Conservation (phyloP, 106 monocot genomes). For the Ottelia alismoides region DNA sequence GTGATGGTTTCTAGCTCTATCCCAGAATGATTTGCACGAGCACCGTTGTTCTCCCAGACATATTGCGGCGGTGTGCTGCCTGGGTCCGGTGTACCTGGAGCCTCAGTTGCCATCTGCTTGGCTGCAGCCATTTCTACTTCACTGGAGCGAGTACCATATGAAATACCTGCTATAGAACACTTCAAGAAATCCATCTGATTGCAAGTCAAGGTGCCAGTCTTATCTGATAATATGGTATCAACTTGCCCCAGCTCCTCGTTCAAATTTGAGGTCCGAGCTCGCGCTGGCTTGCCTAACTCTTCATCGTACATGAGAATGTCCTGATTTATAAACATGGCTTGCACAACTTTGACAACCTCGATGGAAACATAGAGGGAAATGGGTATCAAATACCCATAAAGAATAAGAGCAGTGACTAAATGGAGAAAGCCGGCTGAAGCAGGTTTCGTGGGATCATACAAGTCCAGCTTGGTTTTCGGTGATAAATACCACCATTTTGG, state of each 20-base stretch:
- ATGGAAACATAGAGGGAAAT: slow-evolving; percentile 95
- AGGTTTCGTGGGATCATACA: slow-evolving; percentile 53
- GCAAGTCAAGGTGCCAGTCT: slow-evolving; percentile 95
- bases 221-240: slow-evolving; percentile 83
- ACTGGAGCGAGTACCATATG: slow-evolving; percentile 72
- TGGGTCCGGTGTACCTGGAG: slow-evolving; percentile 4
- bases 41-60: slow-evolving; percentile 23
- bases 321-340: slow-evolving; percentile 88
- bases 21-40: slow-evolving; percentile 7
- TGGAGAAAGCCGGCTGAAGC: slow-evolving; percentile 53
- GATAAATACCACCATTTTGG: slow-evolving; percentile 89
- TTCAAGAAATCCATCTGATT: slow-evolving; percentile 98
- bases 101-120: slow-evolving; percentile 65
- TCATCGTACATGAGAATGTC: slow-evolving; percentile 90
- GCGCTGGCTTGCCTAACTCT: slow-evolving; percentile 59
- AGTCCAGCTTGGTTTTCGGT: slow-evolving; percentile 21
- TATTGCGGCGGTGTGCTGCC: slow-evolving; percentile 9
- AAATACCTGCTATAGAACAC: slow-evolving; percentile 82
- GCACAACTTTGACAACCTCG: slow-evolving; percentile 84
- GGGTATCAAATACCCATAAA: slow-evolving; percentile 89
- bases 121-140: slow-evolving; percentile 89
- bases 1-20: slow-evolving; percentile 24
- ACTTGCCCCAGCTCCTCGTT: slow-evolving; percentile 98
- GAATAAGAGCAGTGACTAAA: slow-evolving; percentile 82
- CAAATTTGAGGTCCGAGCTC: slow-evolving; percentile 82